A percentile compares a stretch with the other conserved stretches of the same genome.
These are phyloP conservation scores for Mortierella polycephala DNA, from an alignment of 371 early-diverging fungal genomes.

Conservation along the genomic window DNA sequence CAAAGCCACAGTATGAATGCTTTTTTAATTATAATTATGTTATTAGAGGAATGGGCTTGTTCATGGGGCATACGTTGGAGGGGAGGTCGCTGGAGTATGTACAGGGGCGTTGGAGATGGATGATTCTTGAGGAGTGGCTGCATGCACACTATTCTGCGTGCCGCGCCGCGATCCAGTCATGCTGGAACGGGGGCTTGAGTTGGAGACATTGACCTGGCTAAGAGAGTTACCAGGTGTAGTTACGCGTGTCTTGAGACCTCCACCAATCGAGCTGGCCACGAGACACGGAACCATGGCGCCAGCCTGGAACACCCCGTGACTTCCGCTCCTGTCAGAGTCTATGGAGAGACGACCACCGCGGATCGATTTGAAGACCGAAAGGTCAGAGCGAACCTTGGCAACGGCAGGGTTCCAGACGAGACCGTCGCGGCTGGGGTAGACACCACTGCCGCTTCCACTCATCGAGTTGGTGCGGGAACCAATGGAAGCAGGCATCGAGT, in stretches of 20 bases:
- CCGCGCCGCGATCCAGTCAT: conserved; percentile 30
- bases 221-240: conserved; percentile 34
- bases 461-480: conserved; percentile 44
- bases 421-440: conserved; percentile 44
- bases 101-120: conserved; percentile 25
- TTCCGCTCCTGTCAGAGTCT: conserved; percentile 47
- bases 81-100: conserved; percentile 25
- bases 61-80: neutral
- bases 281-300: conserved; percentile 72
- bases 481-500: conserved; percentile 56
- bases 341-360: conserved; percentile 58
- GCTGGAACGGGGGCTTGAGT: conserved; percentile 37
- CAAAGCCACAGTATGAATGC: no score
- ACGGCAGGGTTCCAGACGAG: conserved; percentile 54
- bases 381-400: conserved; percentile 48
- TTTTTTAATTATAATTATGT: neutral
- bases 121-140: conserved; percentile 20
- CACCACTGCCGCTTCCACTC: conserved; percentile 20
- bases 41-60: neutral
- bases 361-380: conserved; percentile 54
- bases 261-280: conserved; percentile 72
- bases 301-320: conserved; percentile 52
- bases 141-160: conserved; percentile 19
- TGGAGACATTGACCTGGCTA: conserved; percentile 36
- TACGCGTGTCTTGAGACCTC: conserved; percentile 54